These are phyloP conservation scores for Albophoma yamanashiensis DNA, from an alignment of 2,329 filamentous ascomycete genomes.

Conservation along the genomic window DNA sequence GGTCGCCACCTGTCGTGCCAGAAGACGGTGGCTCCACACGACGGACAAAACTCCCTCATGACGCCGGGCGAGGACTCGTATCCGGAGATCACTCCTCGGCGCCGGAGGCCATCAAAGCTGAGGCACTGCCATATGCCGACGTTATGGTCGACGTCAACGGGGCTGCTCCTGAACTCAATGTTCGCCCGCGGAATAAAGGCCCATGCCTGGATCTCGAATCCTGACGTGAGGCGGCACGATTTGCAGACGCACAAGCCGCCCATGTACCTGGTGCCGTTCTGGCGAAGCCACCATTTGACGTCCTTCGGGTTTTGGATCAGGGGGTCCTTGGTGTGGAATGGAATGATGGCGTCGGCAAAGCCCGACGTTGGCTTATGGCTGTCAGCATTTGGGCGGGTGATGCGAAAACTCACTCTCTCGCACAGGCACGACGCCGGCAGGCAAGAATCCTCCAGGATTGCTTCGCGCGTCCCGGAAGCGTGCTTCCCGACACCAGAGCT, in stretches of 20 bases:
- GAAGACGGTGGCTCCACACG: constrained; percentile 55
- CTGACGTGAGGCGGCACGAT: constrained; percentile 48
- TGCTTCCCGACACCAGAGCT: neutral
- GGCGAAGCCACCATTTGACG: constrained; percentile 50
- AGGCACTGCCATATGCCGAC: constrained; percentile 10
- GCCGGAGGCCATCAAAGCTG: constrained; percentile 23
- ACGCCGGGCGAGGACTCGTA: constrained; percentile 45
- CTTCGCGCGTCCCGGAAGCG: neutral
- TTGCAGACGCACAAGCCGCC: constrained; percentile 51
- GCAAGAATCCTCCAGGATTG: neutral
- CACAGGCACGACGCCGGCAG: constrained; percentile 18
- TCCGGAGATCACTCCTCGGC: constrained; percentile 31
- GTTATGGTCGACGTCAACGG: neutral
- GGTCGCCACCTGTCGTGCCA: constrained; percentile 45
- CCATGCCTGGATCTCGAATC: constrained; percentile 57
- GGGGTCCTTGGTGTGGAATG: constrained; percentile 27
- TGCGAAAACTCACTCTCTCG: constrained; percentile 39
- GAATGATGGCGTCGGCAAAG: constrained; percentile 42
- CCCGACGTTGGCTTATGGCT: constrained; percentile 33
- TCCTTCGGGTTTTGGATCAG: constrained; percentile 31
- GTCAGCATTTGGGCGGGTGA: constrained; percentile 40
- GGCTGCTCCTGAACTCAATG: constrained; percentile 32
- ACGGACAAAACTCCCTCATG: constrained; percentile 48
- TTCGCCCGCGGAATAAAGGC: constrained; percentile 52
- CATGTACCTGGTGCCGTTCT: constrained; percentile 37